A percentile compares a stretch with the other conserved stretches of the same genome.
phyloP scores from a whole-genome alignment of 768 basidiomycete species.

The Xerocomellus amylosporus region DNA sequence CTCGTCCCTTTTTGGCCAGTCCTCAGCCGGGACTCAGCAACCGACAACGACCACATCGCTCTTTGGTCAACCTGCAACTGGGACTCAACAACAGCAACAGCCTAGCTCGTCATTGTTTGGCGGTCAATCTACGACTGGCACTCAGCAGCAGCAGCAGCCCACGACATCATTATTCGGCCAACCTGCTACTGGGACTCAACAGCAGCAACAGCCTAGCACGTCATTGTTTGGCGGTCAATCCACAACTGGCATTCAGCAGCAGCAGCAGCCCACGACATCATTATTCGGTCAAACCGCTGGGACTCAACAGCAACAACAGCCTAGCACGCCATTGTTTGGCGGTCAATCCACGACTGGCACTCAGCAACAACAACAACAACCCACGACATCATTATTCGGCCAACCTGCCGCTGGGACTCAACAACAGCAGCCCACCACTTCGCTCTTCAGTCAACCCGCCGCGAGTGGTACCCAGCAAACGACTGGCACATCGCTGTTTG shows the following conservation, averaged over 20 bases:
- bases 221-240: constrained; percentile 26
- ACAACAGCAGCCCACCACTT: constrained; percentile 30
- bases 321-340: constrained; percentile 27
- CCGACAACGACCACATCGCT: constrained; percentile 22
- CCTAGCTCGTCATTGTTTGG: constrained; percentile 27
- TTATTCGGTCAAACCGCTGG: constrained; percentile 39
- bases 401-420: constrained; percentile 34
- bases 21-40: constrained; percentile 28
- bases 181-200: constrained; percentile 16
- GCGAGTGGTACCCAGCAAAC: constrained; percentile 31
- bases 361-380: constrained; percentile 16
- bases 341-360: constrained; percentile 6
- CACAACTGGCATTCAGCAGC: constrained; percentile 14
- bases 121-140: constrained; percentile 5
- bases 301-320: constrained; percentile 22
- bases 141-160: constrained; percentile 19
- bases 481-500: constrained; percentile 36
- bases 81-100: constrained; percentile 22
- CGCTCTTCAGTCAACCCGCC: constrained; percentile 30
- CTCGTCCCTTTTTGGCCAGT: constrained; percentile 24
- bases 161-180: constrained; percentile 38
- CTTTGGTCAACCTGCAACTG: constrained; percentile 36
- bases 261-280: constrained; percentile 17
- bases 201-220: constrained; percentile 23
- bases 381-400: constrained; percentile 19